Evolutionary conservation across 106 monocot genomes (phyloP).

Genomic region (Dendrobium nobile): DNA sequence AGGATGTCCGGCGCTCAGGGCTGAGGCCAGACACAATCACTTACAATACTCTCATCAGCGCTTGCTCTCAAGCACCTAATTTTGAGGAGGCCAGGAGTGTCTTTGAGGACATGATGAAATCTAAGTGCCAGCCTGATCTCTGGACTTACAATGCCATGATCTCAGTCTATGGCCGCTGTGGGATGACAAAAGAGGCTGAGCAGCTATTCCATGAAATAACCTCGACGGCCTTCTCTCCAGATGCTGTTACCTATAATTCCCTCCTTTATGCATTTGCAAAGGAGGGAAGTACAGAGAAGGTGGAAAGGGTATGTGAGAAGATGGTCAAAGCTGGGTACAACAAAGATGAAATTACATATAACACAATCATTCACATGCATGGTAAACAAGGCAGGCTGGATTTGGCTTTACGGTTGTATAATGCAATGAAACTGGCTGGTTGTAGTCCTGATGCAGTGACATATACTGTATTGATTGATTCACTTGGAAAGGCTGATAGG

Average conservation of each 20-base stretch:
- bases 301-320: conserved; percentile 55
- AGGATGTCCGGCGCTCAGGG: conserved; percentile 53
- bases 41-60: conserved; percentile 84
- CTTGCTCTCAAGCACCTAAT: conserved; percentile 51
- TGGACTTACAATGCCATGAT: conserved; percentile 97
- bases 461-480: conserved; percentile 85
- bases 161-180: conserved; percentile 64
- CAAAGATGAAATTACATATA: conserved; percentile 92
- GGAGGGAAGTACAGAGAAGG: conserved; percentile 36
- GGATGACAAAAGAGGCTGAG: conserved; percentile 46
- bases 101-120: conserved; percentile 50
- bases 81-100: conserved; percentile 54
- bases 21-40: conserved; percentile 83
- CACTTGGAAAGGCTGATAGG: conserved; percentile 60
- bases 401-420: conserved; percentile 45
- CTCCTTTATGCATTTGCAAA: conserved; percentile 77
- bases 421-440: conserved; percentile 60
- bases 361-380: conserved; percentile 97
- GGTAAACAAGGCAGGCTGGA: conserved; percentile 71
- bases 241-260: conserved; percentile 94
- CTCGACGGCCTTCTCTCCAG: conserved; percentile 55
- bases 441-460: conserved; percentile 82
- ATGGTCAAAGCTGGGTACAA: conserved; percentile 67
- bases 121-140: conserved; percentile 70
- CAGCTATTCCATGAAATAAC: conserved; percentile 52